Base-by-base conservation (phyloP, 495 filamentous ascomycete species). In the Lepidopterella palustris region DNA sequence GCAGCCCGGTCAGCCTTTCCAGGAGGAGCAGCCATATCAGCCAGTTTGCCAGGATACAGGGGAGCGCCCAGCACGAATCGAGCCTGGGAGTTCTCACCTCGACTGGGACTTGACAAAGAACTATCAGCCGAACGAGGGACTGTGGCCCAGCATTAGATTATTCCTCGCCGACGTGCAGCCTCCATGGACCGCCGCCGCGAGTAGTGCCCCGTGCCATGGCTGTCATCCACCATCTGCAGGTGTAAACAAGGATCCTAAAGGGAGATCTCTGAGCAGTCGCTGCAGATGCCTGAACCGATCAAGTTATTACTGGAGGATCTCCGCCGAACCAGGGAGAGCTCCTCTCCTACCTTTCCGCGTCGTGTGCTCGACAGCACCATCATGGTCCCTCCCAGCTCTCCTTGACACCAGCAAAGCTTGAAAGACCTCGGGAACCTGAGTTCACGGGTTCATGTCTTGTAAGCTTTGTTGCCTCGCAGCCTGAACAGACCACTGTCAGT, bases 51-150 rank as follows among this genome's bases (percentile, higher is more conserved):
- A n/a, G n/a, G n/a, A n/a, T n/a, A n/a, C n/a, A n/a, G n/a, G n/a
- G n/a, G n/a, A n/a, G n/a, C n/a, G n/a, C n/a, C n/a, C n/a, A n/a
- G n/a, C n/a, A n/a, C n/a, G n/a, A n/a, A n/a, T n/a, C n/a, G n/a
- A n/a, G n/a, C n/a, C n/a, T n/a, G n/a, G n/a, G n/a, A n/a, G n/a
- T n/a, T n/a, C n/a, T n/a, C n/a, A n/a, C n/a, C 35, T 42, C 3
- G 35, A 4, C 35, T 42, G 9, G 35, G 35, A 42, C 35, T 3
- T 13, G 9, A 21, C 61, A 59, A 68, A 62, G 65, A 68, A 68
- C 61, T n/a, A 68, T 68, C 61, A 68, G 65, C 65, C 65, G 65
- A 68, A 68, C 65, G 42, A 49, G 32, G 61, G n/a, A n/a, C n/a
- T n/a, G n/a, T n/a, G n/a, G n/a, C n/a, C 60, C 55, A 60, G 56